phyloP scores from a whole-genome alignment of 768 basidiomycete genomes.

The Crucibulum laeve region DNA sequence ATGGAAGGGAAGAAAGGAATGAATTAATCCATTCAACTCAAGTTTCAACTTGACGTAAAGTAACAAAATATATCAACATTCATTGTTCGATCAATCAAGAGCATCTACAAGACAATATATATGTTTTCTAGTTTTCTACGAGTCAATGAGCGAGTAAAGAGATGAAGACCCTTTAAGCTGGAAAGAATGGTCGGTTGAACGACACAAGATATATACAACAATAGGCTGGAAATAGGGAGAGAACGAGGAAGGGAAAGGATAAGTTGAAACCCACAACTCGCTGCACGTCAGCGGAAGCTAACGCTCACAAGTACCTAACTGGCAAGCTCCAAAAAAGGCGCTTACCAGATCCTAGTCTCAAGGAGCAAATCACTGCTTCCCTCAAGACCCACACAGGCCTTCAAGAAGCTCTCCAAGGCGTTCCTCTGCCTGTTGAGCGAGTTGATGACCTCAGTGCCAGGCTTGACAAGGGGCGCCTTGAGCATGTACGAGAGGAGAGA shows the following conservation, averaged over 20 bases:
- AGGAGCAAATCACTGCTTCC: slow-evolving; percentile 79
- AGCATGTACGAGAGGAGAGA: slow-evolving; percentile 96
- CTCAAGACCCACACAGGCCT: slow-evolving; percentile 90
- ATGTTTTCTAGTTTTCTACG: too few relatives aligned
- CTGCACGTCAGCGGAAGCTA: not conserved
- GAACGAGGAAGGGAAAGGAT: too few relatives aligned
- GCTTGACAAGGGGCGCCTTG: slow-evolving; percentile 97
- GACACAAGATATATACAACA: too few relatives aligned
- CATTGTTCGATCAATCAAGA: too few relatives aligned
- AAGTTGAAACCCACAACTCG: too few relatives aligned
- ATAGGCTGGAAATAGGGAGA: too few relatives aligned
- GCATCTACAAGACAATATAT: too few relatives aligned
- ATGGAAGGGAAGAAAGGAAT: not conserved
- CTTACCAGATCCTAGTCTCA: slow-evolving; percentile 86
- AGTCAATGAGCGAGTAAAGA: too few relatives aligned
- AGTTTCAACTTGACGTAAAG: too few relatives aligned
- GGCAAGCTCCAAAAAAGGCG: not conserved
- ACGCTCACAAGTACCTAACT: not conserved
- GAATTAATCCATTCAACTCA: not conserved
- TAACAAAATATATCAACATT: too few relatives aligned
- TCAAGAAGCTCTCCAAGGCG: slow-evolving; percentile 89
- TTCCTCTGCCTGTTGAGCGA: slow-evolving; percentile 92
- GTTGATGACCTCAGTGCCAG: slow-evolving; percentile 92
- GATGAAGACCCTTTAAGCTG: too few relatives aligned
- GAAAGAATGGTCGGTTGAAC: too few relatives aligned